phyloP scores from a whole-genome alignment of 306 rosid genomes.

The Morella rubra region DNA sequence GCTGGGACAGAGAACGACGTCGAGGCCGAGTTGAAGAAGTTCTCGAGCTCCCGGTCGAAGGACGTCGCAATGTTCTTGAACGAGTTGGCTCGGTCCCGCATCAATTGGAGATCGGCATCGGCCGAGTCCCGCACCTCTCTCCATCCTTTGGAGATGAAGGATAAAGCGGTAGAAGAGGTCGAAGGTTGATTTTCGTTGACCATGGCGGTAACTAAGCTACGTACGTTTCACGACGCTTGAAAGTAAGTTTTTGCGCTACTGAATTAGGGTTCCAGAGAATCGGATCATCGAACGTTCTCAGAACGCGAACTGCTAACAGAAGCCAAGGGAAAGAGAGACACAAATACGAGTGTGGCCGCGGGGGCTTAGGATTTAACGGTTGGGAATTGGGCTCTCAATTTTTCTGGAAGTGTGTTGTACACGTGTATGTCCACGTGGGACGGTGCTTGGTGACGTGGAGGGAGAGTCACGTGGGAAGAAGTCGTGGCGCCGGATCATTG shows the following conservation, averaged over 20 bases:
- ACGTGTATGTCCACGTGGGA: slow-evolving; percentile 46
- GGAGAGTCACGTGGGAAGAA: neutral
- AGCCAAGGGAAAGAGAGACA: no score
- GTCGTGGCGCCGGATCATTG: slow-evolving; percentile 24
- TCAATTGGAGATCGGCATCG: slow-evolving; percentile 84
- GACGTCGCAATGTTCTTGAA: slow-evolving; percentile 85
- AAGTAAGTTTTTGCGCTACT: neutral
- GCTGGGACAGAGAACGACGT: slow-evolving; percentile 62
- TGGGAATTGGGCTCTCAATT: slow-evolving; percentile 13
- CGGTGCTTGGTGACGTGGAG: slow-evolving; percentile 9
- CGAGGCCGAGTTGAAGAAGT: slow-evolving; percentile 64
- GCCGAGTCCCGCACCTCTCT: slow-evolving; percentile 91
- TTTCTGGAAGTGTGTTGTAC: slow-evolving; percentile 28
- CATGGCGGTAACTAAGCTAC: slow-evolving; percentile 40
- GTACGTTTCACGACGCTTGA: neutral
- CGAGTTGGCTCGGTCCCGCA: slow-evolving; percentile 88
- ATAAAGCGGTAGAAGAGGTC: slow-evolving; percentile 62
- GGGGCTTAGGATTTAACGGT: slow-evolving; percentile 26
- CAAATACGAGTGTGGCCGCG: no score
- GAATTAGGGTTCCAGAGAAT: no score
- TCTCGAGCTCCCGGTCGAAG: slow-evolving; percentile 89
- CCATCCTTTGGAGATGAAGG: slow-evolving; percentile 92
- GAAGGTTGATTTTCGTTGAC: slow-evolving; percentile 45
- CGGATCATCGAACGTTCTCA: neutral
- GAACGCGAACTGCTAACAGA: neutral